Percentiles rank a stretch among this genome's conserved stretches.
phyloP scores from a whole-genome alignment of 768 basidiomycete species.

The Lactarius akahatsu region DNA sequence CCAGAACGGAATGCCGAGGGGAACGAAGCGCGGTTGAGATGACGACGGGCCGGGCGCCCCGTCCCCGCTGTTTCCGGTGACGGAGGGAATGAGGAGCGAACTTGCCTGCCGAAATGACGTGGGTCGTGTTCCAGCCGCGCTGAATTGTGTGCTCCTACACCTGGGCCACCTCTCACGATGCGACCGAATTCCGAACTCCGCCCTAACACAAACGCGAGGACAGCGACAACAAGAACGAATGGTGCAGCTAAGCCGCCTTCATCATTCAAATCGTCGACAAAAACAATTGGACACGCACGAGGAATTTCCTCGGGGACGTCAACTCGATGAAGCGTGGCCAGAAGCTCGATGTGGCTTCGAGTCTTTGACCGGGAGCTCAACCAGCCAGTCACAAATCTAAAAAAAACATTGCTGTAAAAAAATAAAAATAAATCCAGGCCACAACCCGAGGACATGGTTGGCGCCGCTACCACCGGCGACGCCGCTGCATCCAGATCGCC shows the following conservation, averaged over 20 bases:
- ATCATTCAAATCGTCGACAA: neutral
- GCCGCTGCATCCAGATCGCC: constrained; percentile 31
- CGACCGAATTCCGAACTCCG: neutral
- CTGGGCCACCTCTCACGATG: neutral
- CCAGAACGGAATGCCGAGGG: neutral
- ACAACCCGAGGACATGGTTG: neutral
- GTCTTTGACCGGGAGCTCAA: constrained; percentile 54
- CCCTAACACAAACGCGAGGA: neutral
- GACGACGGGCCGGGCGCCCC: neutral
- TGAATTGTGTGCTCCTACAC: neutral
- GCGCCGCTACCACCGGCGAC: constrained; percentile 37
- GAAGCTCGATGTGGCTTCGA: constrained; percentile 48
- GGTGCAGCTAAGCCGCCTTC: no score
- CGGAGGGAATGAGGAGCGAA: neutral
- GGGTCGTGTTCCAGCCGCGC: neutral
- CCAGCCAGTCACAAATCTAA: constrained; percentile 53
- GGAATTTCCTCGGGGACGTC: constrained; percentile 38
- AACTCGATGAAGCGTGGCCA: constrained; percentile 66
- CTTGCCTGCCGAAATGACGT: neutral
- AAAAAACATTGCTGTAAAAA: neutral
- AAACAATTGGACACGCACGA: constrained; percentile 46
- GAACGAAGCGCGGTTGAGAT: constrained; percentile 10
- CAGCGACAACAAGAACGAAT: no score
- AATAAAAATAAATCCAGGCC: neutral
- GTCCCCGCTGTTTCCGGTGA: no score